phyloP scores from a whole-genome alignment of 441 rosid species.

The Syzygium syzygioides region DNA sequence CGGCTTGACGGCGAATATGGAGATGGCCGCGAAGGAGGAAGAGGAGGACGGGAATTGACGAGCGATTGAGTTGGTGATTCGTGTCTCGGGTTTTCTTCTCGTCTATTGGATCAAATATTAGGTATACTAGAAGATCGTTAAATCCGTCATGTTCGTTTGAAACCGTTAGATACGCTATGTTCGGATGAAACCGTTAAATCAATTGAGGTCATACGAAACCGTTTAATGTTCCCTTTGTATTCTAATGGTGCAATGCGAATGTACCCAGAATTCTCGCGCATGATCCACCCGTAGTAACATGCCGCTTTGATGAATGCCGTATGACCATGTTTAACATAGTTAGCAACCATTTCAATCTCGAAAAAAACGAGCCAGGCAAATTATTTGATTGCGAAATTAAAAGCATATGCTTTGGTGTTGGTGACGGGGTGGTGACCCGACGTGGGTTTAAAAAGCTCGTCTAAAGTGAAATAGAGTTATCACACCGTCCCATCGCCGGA shows the following conservation, averaged over 20 bases:
- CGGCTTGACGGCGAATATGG: constrained; percentile 39
- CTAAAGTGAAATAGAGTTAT: background rate
- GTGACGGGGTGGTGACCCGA: background rate
- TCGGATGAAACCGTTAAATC: background rate
- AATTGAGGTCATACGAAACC: background rate
- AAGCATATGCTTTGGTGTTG: fast-evolving
- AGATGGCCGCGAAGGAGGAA: background rate
- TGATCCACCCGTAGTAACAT: background rate
- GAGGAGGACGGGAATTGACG: background rate
- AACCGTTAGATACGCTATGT: background rate
- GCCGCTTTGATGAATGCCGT: background rate
- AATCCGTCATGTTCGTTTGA: background rate
- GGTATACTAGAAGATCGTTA: background rate
- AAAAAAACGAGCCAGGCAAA: background rate
- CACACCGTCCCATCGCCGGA: fast-evolving
- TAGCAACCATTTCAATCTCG: background rate
- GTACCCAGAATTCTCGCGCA: background rate
- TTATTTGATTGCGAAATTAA: background rate
- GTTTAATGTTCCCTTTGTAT: background rate
- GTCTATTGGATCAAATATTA: background rate
- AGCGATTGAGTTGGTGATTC: background rate
- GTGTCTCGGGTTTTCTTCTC: background rate
- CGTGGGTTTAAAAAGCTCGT: background rate
- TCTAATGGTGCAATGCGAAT: background rate
- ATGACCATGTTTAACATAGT: background rate